These are phyloP conservation scores for Samsoniella hepiali DNA, from an alignment of 2,329 filamentous ascomycete genomes.

Conservation along the genomic window DNA sequence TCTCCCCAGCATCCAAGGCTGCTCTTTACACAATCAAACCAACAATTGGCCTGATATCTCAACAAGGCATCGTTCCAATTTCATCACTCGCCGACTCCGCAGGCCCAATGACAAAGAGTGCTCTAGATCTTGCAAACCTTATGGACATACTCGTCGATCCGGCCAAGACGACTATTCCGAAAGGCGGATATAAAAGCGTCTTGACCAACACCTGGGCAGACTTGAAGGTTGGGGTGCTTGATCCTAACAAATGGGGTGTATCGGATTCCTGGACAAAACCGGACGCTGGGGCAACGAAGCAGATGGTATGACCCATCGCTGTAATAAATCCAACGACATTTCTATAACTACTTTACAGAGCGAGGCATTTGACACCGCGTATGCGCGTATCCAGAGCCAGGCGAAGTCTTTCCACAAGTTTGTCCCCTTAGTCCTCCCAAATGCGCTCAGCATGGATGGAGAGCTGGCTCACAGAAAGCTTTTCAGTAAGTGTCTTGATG, in stretches of 20 bases:
- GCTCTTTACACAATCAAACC: slow-evolving; percentile 27
- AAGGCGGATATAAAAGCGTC: no score
- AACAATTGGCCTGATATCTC: slow-evolving; percentile 15
- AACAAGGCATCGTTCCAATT: slow-evolving; percentile 14
- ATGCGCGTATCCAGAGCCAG: slow-evolving; percentile 1
- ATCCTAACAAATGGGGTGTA: no score
- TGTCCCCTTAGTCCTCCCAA: not conserved
- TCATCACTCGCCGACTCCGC: slow-evolving; percentile 1
- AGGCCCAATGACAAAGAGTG: slow-evolving; percentile 16
- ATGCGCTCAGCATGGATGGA: not conserved
- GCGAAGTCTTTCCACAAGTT: slow-evolving; percentile 9
- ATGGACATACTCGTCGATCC: slow-evolving; percentile 16
- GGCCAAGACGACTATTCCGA: not conserved
- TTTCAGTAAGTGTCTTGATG: not conserved
- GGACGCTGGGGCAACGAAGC: no score
- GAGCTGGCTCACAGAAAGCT: not conserved
- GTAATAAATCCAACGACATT: not conserved
- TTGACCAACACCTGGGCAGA: no score
- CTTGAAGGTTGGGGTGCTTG: no score
- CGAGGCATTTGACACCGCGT: not conserved
- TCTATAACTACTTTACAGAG: not conserved
- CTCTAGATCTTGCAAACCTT: not conserved
- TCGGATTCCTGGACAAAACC: no score
- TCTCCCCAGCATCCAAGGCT: slow-evolving; percentile 21
- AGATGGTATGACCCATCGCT: not conserved